phyloP scores from a whole-genome alignment of 805 yeast species.

The Ogataea ganodermae region DNA sequence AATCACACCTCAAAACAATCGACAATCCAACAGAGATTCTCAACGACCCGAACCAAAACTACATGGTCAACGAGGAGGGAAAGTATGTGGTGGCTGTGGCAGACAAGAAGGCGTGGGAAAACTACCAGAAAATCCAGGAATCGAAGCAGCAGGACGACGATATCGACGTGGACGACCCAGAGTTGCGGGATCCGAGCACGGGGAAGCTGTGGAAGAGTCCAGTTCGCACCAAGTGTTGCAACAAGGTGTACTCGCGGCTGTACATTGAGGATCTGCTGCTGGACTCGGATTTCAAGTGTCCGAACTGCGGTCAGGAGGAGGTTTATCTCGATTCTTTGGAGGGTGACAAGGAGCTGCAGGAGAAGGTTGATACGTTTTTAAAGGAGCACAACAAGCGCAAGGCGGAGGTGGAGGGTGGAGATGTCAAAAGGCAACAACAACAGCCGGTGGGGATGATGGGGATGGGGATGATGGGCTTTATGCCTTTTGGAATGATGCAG shows the following conservation, averaged over 20 bases:
- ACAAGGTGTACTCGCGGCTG: conserved; percentile 55
- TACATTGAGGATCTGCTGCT: conserved; percentile 67
- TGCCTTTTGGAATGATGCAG: conserved; percentile 29
- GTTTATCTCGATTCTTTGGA: conserved; percentile 71
- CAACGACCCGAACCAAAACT: conserved; percentile 53
- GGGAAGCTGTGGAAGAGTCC: conserved; percentile 68
- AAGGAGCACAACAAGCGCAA: conserved; percentile 33
- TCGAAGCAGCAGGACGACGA: conserved; percentile 31
- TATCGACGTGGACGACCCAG: conserved; percentile 53
- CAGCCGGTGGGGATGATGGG: conserved; percentile 34
- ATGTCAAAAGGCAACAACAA: conserved; percentile 20
- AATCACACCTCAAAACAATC: conserved; percentile 82
- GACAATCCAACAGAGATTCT: conserved; percentile 69
- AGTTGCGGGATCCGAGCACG: conserved; percentile 66
- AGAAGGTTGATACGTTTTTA: conserved; percentile 53
- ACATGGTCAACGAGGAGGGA: conserved; percentile 91
- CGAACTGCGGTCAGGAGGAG: conserved; percentile 77
- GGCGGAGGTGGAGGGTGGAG: conserved; percentile 18
- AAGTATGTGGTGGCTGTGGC: conserved; percentile 96
- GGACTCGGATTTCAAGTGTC: conserved; percentile 87
- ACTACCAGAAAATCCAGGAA: conserved; percentile 70
- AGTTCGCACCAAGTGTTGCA: conserved; percentile 75
- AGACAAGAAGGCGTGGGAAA: conserved; percentile 87
- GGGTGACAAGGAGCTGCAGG: conserved; percentile 59
- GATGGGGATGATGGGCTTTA: conserved; percentile 39